A percentile compares a stretch with the other conserved stretches of the same genome.
Conservation (phyloP, 1,284 basidiomycete species). For the Sphaerobolus stellatus region DNA sequence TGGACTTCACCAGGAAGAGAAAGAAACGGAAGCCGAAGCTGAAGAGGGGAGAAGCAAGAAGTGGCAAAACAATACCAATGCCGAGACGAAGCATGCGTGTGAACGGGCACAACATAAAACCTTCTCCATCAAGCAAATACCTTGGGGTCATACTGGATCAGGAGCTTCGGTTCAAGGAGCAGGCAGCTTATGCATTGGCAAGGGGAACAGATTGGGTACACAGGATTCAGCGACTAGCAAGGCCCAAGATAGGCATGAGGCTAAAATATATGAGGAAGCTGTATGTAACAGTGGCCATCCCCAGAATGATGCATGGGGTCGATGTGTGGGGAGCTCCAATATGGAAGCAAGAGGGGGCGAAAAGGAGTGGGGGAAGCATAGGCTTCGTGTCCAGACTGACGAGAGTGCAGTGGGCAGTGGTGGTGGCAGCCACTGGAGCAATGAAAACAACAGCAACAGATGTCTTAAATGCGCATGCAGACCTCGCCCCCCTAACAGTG, state of each 20-base stretch:
- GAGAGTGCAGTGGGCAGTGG: constrained; percentile 5
- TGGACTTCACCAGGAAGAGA: constrained; percentile 19
- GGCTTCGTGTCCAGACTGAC: not conserved
- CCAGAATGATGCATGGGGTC: not conserved
- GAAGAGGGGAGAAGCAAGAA: constrained; percentile 3
- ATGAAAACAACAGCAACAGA: constrained; percentile 5
- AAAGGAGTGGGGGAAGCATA: not conserved
- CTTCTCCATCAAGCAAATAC: not conserved
- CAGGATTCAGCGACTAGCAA: not conserved
- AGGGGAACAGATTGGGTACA: not conserved
- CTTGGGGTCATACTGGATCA: not conserved
- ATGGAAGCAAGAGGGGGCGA: too few relatives aligned
- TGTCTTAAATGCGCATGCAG: constrained; percentile 3
- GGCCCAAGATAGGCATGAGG: not conserved
- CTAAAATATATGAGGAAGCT: not conserved
- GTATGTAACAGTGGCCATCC: not conserved
- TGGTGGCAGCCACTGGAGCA: constrained; percentile 2
- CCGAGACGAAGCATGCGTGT: not conserved
- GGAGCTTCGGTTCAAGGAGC: not conserved
- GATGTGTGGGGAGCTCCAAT: not conserved
- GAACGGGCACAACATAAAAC: not conserved
- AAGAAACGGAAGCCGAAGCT: too few relatives aligned
- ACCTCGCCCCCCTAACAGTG: constrained; percentile 28
- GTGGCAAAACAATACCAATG: not conserved
- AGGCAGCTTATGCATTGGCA: not conserved